These are phyloP conservation scores for Ottelia alismoides DNA, from an alignment of 106 monocot species.

Conservation along the genomic window DNA sequence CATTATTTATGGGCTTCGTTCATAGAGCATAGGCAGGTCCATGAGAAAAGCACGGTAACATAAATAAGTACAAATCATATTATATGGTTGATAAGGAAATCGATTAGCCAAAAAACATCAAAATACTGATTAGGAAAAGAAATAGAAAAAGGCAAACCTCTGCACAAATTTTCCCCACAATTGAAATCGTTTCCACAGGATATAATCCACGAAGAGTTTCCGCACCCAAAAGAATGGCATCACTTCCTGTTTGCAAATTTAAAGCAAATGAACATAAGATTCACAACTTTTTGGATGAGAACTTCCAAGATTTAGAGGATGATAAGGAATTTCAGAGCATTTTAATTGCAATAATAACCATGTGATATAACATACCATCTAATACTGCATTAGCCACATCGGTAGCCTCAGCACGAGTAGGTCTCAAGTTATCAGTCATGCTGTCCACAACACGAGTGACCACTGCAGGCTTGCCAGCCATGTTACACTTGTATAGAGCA, in stretches of 20 bases:
- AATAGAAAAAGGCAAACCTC: constrained; percentile 22
- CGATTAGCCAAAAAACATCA: not conserved
- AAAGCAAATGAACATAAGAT: too few species aligned
- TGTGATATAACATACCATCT: constrained; percentile 49
- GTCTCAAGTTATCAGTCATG: constrained; percentile 85
- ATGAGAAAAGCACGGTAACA: too few species aligned
- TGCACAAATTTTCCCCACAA: constrained; percentile 74
- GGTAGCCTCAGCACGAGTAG: constrained; percentile 85
- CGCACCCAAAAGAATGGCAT: constrained; percentile 83
- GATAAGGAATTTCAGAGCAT: not conserved
- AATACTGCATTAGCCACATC: constrained; percentile 88
- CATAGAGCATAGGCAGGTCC: too few species aligned
- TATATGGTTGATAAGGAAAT: not conserved
- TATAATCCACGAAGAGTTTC: constrained; percentile 85
- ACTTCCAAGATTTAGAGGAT: not conserved
- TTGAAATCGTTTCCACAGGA: constrained; percentile 76
- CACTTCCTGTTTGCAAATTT: constrained; percentile 46
- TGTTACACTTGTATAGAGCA: constrained; percentile 76
- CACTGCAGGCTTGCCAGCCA: constrained; percentile 88
- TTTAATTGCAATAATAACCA: not conserved
- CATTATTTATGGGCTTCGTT: too few species aligned
- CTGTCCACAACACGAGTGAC: constrained; percentile 84
- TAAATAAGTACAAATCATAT: too few species aligned
- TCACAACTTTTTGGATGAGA: not conserved
- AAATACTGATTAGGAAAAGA: not conserved